Conservation (phyloP, 768 basidiomycete species). For the Pulveroboletus sp. region DNA sequence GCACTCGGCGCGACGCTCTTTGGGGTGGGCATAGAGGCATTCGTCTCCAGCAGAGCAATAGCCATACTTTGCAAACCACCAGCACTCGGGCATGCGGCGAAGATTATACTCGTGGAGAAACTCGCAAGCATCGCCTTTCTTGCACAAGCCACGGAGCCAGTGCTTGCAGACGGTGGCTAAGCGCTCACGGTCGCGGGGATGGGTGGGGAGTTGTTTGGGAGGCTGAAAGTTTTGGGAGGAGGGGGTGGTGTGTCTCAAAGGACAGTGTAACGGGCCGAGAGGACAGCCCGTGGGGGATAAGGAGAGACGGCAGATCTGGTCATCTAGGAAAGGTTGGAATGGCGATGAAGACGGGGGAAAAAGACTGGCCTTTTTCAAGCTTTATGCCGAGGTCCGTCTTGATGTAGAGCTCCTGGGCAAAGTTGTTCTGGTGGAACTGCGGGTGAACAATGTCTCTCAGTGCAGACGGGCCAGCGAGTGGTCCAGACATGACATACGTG, state of each 20-base stretch:
- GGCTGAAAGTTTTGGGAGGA: conserved; percentile 89
- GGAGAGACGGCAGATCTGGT: conserved; percentile 88
- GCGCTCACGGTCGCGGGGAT: conserved; percentile 80
- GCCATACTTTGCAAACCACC: conserved; percentile 98
- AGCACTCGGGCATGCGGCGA: conserved; percentile 97
- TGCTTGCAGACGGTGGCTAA: conserved; percentile 97
- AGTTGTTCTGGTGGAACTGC: conserved; percentile 93
- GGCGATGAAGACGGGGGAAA: not conserved
- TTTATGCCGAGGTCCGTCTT: conserved; percentile 83
- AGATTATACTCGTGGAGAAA: conserved; percentile 99
- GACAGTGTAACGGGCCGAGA: conserved; percentile 88
- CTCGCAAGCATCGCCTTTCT: conserved; percentile 97
- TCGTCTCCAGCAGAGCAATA: conserved; percentile 97
- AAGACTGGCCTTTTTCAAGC: conserved; percentile 77
- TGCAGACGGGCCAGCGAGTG: conserved; percentile 54
- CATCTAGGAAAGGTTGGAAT: conserved; percentile 51
- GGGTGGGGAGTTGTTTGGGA: conserved; percentile 74
- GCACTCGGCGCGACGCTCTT: conserved; percentile 88
- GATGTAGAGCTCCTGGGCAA: conserved; percentile 74
- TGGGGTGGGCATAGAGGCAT: conserved; percentile 94
- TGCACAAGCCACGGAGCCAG: conserved; percentile 96
- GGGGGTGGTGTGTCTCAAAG: conserved; percentile 87
- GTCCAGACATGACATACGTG: conserved; percentile 34
- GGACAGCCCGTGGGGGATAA: conserved; percentile 85
- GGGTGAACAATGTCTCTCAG: conserved; percentile 76